Evolutionary conservation across 129 eudicot genomes (phyloP).

Genomic region (Smallanthus sonchifolius): DNA sequence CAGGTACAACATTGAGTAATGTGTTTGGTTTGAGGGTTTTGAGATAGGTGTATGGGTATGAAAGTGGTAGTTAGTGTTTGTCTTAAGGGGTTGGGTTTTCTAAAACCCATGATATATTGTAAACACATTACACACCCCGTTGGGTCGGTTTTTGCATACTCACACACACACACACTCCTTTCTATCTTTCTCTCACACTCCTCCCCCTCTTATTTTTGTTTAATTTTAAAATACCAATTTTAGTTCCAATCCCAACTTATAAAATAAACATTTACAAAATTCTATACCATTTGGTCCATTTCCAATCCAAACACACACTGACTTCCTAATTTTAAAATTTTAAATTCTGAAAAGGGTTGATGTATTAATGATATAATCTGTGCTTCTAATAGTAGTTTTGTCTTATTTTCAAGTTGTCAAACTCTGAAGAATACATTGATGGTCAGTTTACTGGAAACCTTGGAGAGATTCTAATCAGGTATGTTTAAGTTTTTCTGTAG

Average conservation of each 20-base stretch:
- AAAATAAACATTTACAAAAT: no score
- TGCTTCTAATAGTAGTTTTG: slow-evolving; percentile 9
- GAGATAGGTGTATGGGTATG: not conserved
- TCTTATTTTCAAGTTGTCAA: slow-evolving; percentile 57
- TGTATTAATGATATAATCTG: not conserved
- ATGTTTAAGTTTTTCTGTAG: not conserved
- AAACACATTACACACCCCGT: not conserved
- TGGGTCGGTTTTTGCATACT: not conserved
- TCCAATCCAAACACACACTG: not conserved
- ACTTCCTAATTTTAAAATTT: not conserved
- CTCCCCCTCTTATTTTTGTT: not conserved
- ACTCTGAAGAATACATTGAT: slow-evolving; percentile 86
- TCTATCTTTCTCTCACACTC: not conserved
- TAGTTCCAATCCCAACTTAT: not conserved
- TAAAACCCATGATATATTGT: not conserved
- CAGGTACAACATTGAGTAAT: slow-evolving; percentile 39
- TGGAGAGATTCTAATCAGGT: slow-evolving; percentile 96
- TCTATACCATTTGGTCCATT: not conserved
- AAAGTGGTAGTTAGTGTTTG: not conserved
- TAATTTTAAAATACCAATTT: not conserved
- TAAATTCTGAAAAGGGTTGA: not conserved
- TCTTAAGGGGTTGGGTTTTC: not conserved
- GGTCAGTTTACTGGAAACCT: slow-evolving; percentile 77
- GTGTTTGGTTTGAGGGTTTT: not conserved
- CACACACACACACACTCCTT: not conserved